Evolutionary conservation across 129 eudicot species (phyloP), one percentile per base, ranked within the genome.

Genomic region (Chrysanthemum makinoi): DNA sequence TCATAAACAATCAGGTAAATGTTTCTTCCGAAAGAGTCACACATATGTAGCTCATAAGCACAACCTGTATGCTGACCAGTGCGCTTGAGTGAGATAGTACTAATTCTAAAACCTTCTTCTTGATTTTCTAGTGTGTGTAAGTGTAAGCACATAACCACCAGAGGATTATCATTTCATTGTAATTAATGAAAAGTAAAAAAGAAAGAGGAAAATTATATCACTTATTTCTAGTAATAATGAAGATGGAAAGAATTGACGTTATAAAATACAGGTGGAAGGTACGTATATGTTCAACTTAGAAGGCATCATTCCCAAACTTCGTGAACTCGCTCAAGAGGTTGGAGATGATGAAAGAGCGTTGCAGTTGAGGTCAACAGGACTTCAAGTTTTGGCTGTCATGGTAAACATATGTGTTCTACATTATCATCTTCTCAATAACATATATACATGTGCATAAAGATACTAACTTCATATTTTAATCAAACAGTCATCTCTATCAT

Each of bases 211-310:
- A 6, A 5, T 5, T 6, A 6, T 39, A 39, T 39, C 9, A 8
- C 10, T 39, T 8, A 8, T 39, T 39, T 39, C 9, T 39, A 56
- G 73, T 16, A 39, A 55, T 5, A 70, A 69, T 10, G 52, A 69
- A 69, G 30, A 70, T n/a, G 15, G 17, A 20, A 46, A 47, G 0
- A 72, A 24, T 24, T 62, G 11, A 43, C 49, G 28, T 75, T 22
- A 20, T 13, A 28, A 62, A 28, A 24, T 63, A 51, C 85, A 90
- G 96, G 74, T 79, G 70, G 96, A 85, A 35, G 68, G 85, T 66
- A 81, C 91, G 2, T 85, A 87, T 72, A 87, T 87, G 96, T 85
- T 90, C 87, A 90, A 85, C 84, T 66, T 87, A 67, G 96, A 90
- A 87, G 96, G 89, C 49, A 87, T 87, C 58, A 88, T 90, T 63